Conservation (phyloP, 768 basidiomycete genomes). For the Termitomyces sp. region DNA sequence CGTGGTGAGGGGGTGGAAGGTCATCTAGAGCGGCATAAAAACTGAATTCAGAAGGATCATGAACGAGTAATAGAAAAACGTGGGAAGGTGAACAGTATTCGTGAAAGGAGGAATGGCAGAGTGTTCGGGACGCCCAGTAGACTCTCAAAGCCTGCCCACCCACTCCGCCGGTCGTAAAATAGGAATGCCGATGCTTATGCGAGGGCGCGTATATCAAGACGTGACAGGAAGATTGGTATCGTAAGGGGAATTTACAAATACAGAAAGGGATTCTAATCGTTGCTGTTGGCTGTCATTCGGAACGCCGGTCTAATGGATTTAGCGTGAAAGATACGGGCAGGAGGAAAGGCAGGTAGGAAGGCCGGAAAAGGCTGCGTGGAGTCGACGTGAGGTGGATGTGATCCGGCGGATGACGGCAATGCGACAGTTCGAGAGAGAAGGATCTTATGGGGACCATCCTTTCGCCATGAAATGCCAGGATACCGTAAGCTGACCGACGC, state of each 20-base stretch:
- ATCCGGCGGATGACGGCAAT: slow-evolving; percentile 5
- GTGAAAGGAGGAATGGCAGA: slow-evolving; percentile 5
- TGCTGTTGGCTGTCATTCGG: slow-evolving; percentile 9
- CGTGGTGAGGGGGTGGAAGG: not conserved
- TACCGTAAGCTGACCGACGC: slow-evolving; percentile 46
- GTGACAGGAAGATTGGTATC: not conserved
- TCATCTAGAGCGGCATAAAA: slow-evolving; percentile 1
- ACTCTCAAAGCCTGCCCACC: slow-evolving; percentile 9
- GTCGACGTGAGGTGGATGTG: not conserved
- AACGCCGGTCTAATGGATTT: slow-evolving; percentile 9
- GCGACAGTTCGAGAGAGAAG: not conserved
- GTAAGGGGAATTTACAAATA: slow-evolving; percentile 12
- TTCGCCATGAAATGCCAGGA: slow-evolving; percentile 56
- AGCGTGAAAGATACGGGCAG: not conserved
- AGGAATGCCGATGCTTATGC: not conserved
- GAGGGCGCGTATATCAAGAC: not conserved
- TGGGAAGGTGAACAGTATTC: not conserved
- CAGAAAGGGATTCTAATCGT: slow-evolving; percentile 14
- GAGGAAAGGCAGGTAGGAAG: not conserved
- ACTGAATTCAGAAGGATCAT: slow-evolving; percentile 3
- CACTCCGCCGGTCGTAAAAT: slow-evolving; percentile 4
- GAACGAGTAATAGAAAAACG: not conserved
- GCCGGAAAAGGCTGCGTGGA: not conserved
- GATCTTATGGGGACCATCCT: slow-evolving; percentile 35
- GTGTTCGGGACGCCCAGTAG: not conserved